phyloP scores from a whole-genome alignment of 768 basidiomycete species.

The Agaricus sinodeliciosus region DNA sequence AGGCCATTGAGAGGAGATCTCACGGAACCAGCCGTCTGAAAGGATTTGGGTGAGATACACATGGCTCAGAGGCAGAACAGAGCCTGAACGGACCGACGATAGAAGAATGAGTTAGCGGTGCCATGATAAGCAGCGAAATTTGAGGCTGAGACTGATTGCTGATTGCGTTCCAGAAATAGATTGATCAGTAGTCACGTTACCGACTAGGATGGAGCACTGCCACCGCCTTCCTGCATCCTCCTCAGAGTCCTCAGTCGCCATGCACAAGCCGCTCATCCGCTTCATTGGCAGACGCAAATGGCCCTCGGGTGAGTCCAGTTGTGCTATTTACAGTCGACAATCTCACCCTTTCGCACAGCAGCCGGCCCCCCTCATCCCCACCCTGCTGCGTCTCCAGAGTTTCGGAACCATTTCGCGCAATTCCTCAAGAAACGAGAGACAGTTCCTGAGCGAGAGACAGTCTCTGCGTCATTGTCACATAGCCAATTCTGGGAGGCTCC shows the following conservation, averaged over 20 bases:
- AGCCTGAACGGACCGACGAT: conserved; percentile 35
- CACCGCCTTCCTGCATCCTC: no score
- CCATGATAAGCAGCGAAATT: conserved; percentile 27
- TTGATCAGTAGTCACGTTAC: conserved; percentile 4
- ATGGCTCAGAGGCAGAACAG: neutral
- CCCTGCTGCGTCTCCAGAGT: conserved; percentile 61
- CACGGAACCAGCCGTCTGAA: conserved; percentile 90
- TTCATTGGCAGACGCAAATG: conserved; percentile 55
- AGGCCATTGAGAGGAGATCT: conserved; percentile 93
- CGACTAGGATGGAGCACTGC: neutral
- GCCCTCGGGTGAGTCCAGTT: conserved; percentile 33
- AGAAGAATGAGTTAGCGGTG: conserved; percentile 50
- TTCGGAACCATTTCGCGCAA: conserved; percentile 42
- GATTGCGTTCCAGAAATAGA: neutral
- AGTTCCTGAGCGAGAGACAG: conserved; percentile 14
- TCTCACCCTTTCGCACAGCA: conserved; percentile 14
- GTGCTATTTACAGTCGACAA: neutral
- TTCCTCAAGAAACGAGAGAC: conserved; percentile 31
- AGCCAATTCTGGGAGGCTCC: conserved; percentile 66
- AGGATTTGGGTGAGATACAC: neutral
- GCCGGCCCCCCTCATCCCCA: conserved; percentile 46
- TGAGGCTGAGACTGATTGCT: neutral
- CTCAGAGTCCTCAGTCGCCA: no score
- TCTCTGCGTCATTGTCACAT: conserved; percentile 18
- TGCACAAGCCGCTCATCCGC: conserved; percentile 53